These are phyloP conservation scores for Exophiala aquamarina DNA, from an alignment of 2,329 filamentous ascomycete species.

Conservation along the genomic window DNA sequence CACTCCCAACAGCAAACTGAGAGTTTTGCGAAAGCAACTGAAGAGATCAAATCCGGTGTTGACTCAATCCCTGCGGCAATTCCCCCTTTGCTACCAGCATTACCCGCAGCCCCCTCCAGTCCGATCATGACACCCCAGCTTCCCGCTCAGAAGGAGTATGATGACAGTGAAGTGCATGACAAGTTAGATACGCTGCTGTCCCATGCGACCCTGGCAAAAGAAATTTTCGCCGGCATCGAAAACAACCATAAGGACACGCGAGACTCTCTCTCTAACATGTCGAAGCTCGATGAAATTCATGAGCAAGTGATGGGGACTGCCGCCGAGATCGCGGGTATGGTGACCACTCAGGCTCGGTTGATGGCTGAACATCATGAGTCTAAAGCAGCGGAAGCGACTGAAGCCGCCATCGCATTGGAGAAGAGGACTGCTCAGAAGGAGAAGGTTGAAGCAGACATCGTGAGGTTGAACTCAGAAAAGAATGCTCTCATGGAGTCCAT, in stretches of 20 bases:
- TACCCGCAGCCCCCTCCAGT: constrained; percentile 37
- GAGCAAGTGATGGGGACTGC: constrained; percentile 82
- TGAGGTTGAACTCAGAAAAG: constrained; percentile 57
- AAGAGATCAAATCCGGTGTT: constrained; percentile 61
- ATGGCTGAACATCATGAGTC: constrained; percentile 76
- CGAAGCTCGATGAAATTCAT: constrained; percentile 85
- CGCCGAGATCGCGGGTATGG: constrained; percentile 78
- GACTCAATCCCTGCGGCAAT: constrained; percentile 52
- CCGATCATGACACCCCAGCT: constrained; percentile 29
- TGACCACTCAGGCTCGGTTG: constrained; percentile 72
- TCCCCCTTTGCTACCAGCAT: constrained; percentile 56
- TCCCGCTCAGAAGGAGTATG: constrained; percentile 51
- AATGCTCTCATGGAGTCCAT: constrained; percentile 62
- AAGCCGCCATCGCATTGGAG: constrained; percentile 78
- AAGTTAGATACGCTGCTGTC: constrained; percentile 52
- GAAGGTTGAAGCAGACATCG: constrained; percentile 55
- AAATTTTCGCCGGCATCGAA: constrained; percentile 55
- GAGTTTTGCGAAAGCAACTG: constrained; percentile 69
- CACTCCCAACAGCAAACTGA: constrained; percentile 90
- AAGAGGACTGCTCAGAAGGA: constrained; percentile 68
- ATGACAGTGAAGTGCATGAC: constrained; percentile 61
- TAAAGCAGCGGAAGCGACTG: constrained; percentile 75
- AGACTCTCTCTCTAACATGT: constrained; percentile 72
- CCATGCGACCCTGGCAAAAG: constrained; percentile 32
- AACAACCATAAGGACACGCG: constrained; percentile 65